phyloP scores from a whole-genome alignment of 495 filamentous ascomycete genomes.

The Halenospora varia region DNA sequence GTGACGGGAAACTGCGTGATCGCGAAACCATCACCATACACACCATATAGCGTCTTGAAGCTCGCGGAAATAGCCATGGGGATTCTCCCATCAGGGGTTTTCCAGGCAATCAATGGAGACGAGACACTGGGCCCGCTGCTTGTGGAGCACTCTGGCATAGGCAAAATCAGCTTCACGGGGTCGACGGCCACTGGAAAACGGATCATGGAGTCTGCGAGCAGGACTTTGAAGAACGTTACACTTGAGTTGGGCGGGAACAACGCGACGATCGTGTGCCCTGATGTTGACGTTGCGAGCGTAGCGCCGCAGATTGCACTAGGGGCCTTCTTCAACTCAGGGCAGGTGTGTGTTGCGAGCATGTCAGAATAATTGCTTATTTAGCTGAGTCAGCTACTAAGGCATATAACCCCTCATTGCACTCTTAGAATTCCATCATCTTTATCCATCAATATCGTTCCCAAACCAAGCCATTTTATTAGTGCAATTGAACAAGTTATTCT shows the following conservation, averaged over 20 bases:
- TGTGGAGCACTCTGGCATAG: slow-evolving; percentile 45
- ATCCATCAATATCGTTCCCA: too few species aligned
- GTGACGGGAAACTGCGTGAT: slow-evolving; percentile 44
- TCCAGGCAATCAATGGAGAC: slow-evolving; percentile 54
- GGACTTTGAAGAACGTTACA: slow-evolving; percentile 96
- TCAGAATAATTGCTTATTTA: too few species aligned
- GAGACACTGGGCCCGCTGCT: slow-evolving; percentile 49
- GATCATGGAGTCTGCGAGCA: slow-evolving; percentile 88
- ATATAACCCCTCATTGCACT: too few species aligned
- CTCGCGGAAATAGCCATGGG: slow-evolving; percentile 48
- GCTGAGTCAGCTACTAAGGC: too few species aligned
- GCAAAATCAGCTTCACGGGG: slow-evolving; percentile 58
- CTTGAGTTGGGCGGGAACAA: slow-evolving; percentile 96
- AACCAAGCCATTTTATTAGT: too few species aligned
- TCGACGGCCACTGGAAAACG: slow-evolving; percentile 45
- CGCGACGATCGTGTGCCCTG: slow-evolving; percentile 92
- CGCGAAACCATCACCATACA: slow-evolving; percentile 35
- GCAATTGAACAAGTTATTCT: too few species aligned
- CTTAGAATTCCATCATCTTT: too few species aligned
- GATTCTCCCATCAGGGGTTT: slow-evolving; percentile 52
- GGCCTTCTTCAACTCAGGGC: slow-evolving; percentile 96
- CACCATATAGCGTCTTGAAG: slow-evolving; percentile 53
- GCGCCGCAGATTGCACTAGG: slow-evolving; percentile 96
- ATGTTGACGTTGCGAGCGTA: slow-evolving; percentile 89
- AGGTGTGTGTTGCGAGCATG: slow-evolving; percentile 96